Conservation (phyloP, 345 rosid genomes). For the Corchorus olitorius region DNA sequence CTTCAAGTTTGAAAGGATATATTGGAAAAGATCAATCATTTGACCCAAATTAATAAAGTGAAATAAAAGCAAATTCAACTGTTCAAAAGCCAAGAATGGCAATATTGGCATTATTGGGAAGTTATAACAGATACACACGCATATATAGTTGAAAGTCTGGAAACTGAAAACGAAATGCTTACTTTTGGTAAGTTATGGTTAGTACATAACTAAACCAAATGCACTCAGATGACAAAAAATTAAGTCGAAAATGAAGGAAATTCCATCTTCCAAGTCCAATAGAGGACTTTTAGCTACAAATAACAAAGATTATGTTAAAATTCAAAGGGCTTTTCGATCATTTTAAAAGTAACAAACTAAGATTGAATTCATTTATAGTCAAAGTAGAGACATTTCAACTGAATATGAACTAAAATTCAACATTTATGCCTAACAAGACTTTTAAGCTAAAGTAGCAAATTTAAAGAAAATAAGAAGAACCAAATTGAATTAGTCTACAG, state of each 20-base stretch:
- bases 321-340: background rate
- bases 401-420: slow-evolving; percentile 14
- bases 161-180: background rate
- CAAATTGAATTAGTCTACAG: slow-evolving; percentile 1
- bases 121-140: background rate
- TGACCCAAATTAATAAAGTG: slow-evolving; percentile 17
- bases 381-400: slow-evolving; percentile 26
- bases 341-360: background rate
- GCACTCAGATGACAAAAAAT: slow-evolving; percentile 18
- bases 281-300: background rate
- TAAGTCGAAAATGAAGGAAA: background rate
- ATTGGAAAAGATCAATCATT: slow-evolving; percentile 16
- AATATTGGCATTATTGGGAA: background rate
- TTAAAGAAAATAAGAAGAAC: background rate
- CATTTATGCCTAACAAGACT: slow-evolving; percentile 14
- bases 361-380: slow-evolving; percentile 13
- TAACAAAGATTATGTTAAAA: background rate
- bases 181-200: background rate
- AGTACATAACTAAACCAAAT: background rate
- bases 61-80: background rate
- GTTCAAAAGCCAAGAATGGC: slow-evolving; percentile 13
- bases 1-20: slow-evolving; percentile 28
- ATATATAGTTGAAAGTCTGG: background rate
- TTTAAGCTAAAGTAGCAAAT: slow-evolving; percentile 20
- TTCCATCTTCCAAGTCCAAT: background rate